Percentiles rank a stretch among this genome's conserved stretches.
These are phyloP conservation scores for Brassica rapa DNA, from an alignment of 345 rosid genomes.

Conservation along the genomic window DNA sequence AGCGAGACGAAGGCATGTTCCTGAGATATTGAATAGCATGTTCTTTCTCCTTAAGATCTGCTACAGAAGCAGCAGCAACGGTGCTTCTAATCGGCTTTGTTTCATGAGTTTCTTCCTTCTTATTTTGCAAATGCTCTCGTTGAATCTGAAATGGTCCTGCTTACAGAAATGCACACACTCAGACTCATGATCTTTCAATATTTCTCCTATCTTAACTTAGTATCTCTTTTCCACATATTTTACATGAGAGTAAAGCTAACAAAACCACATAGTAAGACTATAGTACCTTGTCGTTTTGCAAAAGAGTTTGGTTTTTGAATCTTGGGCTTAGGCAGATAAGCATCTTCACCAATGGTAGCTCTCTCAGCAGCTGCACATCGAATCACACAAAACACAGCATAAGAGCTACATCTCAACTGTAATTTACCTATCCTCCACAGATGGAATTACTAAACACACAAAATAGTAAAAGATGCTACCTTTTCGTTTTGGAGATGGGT, in stretches of 20 bases:
- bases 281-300: conserved; percentile 22
- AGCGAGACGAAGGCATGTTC: conserved; percentile 35
- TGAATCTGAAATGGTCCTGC: conserved; percentile 39
- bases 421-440: background rate
- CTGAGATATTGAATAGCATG: conserved; percentile 54
- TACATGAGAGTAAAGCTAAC: background rate
- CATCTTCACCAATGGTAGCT: background rate
- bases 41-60: conserved; percentile 2
- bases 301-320: conserved; percentile 9
- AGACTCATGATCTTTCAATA: background rate
- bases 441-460: background rate
- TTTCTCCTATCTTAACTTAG: background rate
- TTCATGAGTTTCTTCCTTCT: conserved; percentile 22
- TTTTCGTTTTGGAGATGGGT: conserved; percentile 34
- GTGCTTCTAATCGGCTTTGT: conserved; percentile 23
- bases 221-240: background rate
- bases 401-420: background rate
- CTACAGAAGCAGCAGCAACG: conserved; percentile 8
- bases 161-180: conserved; percentile 31
- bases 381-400: conserved; percentile 7
- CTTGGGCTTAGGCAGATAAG: conserved; percentile 12
- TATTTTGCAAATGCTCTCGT: conserved; percentile 39
- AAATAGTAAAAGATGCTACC: conserved; percentile 18
- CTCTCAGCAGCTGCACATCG: conserved; percentile 27
- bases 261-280: background rate